phyloP scores from a whole-genome alignment of 1,284 basidiomycete species.

The Puccinia polysora region DNA sequence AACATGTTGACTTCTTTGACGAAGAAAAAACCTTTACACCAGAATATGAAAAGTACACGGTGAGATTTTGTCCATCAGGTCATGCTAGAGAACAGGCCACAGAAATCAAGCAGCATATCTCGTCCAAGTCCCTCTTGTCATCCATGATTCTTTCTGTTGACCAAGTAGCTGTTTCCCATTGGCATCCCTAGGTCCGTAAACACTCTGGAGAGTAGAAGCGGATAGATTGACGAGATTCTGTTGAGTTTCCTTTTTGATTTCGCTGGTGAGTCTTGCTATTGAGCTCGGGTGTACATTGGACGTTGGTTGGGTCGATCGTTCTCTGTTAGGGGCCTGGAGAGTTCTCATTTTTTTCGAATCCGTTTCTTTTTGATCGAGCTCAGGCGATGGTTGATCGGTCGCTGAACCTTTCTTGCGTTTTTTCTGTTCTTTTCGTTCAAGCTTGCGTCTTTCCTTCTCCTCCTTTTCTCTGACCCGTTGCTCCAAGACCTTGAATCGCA shows the following conservation, averaged over 20 bases:
- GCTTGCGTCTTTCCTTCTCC: constrained; percentile 35
- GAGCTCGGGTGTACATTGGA: constrained; percentile 26
- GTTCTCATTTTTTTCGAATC: constrained; percentile 3
- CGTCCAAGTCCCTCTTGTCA: constrained; percentile 44
- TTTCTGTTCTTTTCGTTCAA: constrained; percentile 39
- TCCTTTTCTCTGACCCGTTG: constrained; percentile 21
- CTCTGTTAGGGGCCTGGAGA: neutral
- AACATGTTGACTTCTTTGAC: no score
- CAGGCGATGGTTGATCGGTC: neutral
- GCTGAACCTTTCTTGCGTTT: constrained; percentile 27
- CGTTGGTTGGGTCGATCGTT: neutral
- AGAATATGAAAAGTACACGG: no score
- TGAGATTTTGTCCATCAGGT: no score
- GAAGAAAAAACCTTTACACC: no score
- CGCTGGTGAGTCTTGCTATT: constrained; percentile 27
- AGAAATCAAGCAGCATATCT: constrained; percentile 43
- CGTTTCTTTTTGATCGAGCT: constrained; percentile 8
- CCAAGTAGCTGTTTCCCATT: constrained; percentile 43
- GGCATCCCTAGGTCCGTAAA: constrained; percentile 42
- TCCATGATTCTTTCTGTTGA: constrained; percentile 44
- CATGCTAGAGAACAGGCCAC: no score
- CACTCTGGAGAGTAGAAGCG: constrained; percentile 26
- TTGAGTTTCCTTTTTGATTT: constrained; percentile 41
- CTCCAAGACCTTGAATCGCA: constrained; percentile 30
- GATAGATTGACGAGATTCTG: constrained; percentile 43